These are phyloP conservation scores for Cyphellophora europaea DNA, from an alignment of 2,329 filamentous ascomycete genomes.

Conservation along the genomic window DNA sequence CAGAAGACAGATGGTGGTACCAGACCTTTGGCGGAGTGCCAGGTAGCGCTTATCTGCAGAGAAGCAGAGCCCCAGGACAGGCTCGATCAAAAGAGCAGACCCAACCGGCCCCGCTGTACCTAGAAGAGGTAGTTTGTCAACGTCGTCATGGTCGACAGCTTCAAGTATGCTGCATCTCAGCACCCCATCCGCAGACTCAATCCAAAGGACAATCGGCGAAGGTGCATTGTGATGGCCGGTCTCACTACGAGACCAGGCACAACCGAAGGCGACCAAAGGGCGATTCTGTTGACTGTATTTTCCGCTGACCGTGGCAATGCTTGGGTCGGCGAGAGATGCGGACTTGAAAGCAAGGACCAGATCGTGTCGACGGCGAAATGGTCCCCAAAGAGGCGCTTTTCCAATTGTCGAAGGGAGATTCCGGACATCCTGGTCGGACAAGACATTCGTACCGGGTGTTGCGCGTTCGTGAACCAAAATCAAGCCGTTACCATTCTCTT, in stretches of 20 bases:
- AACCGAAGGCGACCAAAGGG: neutral
- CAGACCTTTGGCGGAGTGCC: constrained; percentile 37
- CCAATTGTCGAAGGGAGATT: constrained; percentile 2
- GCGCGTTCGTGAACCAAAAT: too few species aligned
- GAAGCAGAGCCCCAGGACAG: constrained; percentile 47
- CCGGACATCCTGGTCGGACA: constrained; percentile 3
- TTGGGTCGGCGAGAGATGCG: too few species aligned
- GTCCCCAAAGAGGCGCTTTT: neutral
- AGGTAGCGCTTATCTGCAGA: constrained; percentile 40
- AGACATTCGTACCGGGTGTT: too few species aligned
- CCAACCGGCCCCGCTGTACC: neutral
- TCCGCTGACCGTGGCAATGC: too few species aligned
- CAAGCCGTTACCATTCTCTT: too few species aligned
- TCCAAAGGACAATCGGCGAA: neutral
- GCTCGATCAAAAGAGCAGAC: constrained; percentile 19
- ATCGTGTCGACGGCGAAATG: too few species aligned
- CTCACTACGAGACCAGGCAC: neutral
- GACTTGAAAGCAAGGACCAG: too few species aligned
- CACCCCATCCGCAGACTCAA: neutral
- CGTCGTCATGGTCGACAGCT: constrained; percentile 7
- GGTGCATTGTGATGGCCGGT: constrained; percentile 1
- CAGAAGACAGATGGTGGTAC: constrained; percentile 38
- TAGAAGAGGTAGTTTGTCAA: constrained; percentile 7
- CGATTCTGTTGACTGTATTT: too few species aligned
- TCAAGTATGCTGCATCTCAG: neutral